Evolutionary conservation across 768 basidiomycete species (phyloP).

Genomic region (Clitopilus hobsonii): DNA sequence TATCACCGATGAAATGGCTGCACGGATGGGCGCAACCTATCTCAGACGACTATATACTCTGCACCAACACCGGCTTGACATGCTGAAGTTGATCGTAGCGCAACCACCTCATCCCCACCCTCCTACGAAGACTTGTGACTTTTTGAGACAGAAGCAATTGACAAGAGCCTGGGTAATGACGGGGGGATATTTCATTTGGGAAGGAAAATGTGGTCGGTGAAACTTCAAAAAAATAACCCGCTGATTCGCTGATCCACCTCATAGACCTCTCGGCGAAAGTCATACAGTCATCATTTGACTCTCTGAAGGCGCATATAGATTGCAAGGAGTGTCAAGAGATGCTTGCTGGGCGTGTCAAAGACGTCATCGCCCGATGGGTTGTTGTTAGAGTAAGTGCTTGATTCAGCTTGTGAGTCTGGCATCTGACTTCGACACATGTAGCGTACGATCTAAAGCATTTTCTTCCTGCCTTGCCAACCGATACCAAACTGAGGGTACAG

Average conservation of each 20-base stretch:
- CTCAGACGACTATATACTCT: constrained; percentile 50
- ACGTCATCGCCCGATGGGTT: neutral
- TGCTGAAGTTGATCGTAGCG: constrained; percentile 44
- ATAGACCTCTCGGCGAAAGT: neutral
- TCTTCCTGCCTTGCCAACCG: no score
- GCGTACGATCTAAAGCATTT: neutral
- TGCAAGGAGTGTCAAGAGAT: neutral
- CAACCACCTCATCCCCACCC: constrained; percentile 12
- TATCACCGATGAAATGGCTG: constrained; percentile 41
- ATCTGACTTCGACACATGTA: neutral
- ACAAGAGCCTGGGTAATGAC: constrained; percentile 24
- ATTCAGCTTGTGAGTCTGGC: neutral
- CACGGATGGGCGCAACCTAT: constrained; percentile 45
- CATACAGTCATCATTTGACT: neutral
- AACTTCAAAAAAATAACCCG: no score
- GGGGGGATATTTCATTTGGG: constrained; percentile 23
- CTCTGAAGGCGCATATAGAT: neutral
- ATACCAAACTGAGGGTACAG: no score
- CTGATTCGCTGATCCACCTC: no score
- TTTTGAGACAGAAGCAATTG: constrained; percentile 15
- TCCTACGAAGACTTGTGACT: constrained; percentile 10
- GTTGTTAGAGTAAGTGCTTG: neutral
- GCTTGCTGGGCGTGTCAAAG: neutral
- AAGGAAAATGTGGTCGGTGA: constrained; percentile 16
- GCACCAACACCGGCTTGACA: constrained; percentile 49